Evolutionary conservation across 2,329 filamentous ascomycete species (phyloP).

Genomic region (Colletotrichum somersetense): DNA sequence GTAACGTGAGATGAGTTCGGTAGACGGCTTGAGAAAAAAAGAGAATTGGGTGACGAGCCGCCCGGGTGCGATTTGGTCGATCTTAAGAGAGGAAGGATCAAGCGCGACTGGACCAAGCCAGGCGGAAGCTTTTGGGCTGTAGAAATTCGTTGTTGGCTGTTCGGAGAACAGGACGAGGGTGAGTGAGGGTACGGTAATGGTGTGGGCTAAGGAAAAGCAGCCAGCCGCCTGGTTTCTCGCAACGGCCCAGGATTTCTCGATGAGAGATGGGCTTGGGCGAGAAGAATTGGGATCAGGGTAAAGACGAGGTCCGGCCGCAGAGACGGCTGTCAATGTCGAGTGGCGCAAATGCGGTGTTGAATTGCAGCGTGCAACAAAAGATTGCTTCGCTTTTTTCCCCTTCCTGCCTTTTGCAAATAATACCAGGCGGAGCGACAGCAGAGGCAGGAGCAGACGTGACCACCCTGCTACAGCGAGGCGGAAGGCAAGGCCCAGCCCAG

Average conservation of each 20-base stretch:
- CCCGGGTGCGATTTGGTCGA: conserved; percentile 6
- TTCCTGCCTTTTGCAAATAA: conserved; percentile 42
- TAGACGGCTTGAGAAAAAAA: conserved; percentile 15
- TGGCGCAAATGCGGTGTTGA: conserved; percentile 31
- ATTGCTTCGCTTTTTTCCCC: conserved; percentile 37
- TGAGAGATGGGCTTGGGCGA: conserved; percentile 25
- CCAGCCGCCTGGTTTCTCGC: conserved; percentile 40
- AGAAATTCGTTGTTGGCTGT: conserved; percentile 45
- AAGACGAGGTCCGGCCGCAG: conserved; percentile 28
- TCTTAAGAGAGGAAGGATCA: conserved; percentile 4
- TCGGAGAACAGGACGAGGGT: conserved; percentile 32
- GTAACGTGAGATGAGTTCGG: conserved; percentile 29
- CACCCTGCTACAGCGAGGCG: conserved; percentile 41
- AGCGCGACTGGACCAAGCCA: conserved; percentile 24
- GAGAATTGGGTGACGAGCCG: conserved; percentile 27
- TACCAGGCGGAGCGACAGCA: conserved; percentile 39
- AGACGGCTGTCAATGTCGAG: conserved; percentile 25
- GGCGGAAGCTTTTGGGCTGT: conserved; percentile 32
- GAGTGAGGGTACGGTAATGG: conserved; percentile 27
- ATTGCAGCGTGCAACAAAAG: conserved; percentile 30
- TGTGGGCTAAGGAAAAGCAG: conserved; percentile 42
- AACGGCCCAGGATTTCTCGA: conserved; percentile 30
- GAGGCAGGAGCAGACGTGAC: conserved; percentile 41
- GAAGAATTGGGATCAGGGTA: conserved; percentile 15
- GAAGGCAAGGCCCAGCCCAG: conserved; percentile 42